Conservation (phyloP, 352 stramenopile genomes). For the Pythium dissimile region DNA sequence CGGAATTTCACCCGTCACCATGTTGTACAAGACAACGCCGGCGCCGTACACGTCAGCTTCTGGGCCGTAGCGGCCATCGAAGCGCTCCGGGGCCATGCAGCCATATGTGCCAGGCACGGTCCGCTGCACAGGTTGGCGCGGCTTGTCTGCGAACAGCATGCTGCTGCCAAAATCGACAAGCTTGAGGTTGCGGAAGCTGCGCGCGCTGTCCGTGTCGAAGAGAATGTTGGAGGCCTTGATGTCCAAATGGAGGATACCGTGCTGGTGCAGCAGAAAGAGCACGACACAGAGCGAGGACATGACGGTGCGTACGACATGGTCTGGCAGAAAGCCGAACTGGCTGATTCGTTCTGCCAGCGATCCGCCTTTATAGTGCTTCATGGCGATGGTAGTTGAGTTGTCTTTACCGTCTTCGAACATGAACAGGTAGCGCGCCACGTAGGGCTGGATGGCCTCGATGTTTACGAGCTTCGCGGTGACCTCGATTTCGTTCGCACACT, state of each 20-base stretch:
- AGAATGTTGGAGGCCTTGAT: constrained; percentile 65
- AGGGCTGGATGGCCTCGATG: constrained; percentile 36
- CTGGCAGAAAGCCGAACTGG: constrained; percentile 26
- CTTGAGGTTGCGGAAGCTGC: constrained; percentile 50
- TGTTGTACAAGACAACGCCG: constrained; percentile 59
- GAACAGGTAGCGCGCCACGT: constrained; percentile 46
- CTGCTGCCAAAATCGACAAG: constrained; percentile 68
- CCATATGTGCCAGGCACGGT: constrained; percentile 45
- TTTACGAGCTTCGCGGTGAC: constrained; percentile 39
- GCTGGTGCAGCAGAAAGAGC: constrained; percentile 44
- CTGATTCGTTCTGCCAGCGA: constrained; percentile 48
- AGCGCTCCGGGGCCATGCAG: constrained; percentile 66
- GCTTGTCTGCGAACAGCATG: constrained; percentile 13
- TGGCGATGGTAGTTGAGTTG: constrained; percentile 51
- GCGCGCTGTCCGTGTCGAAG: constrained; percentile 38
- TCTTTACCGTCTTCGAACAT: constrained; percentile 54
- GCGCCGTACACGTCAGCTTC: constrained; percentile 63
- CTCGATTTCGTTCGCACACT: constrained; percentile 35
- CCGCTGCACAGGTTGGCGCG: not conserved
- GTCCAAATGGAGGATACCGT: constrained; percentile 57
- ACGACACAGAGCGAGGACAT: constrained; percentile 43
- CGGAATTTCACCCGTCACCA: constrained; percentile 47
- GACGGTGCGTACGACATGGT: constrained; percentile 35
- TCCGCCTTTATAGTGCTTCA: constrained; percentile 58
- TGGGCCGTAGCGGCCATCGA: constrained; percentile 40